phyloP scores from a whole-genome alignment of 1,139 yeast genomes.

The Blastobotrys capitulatus region DNA sequence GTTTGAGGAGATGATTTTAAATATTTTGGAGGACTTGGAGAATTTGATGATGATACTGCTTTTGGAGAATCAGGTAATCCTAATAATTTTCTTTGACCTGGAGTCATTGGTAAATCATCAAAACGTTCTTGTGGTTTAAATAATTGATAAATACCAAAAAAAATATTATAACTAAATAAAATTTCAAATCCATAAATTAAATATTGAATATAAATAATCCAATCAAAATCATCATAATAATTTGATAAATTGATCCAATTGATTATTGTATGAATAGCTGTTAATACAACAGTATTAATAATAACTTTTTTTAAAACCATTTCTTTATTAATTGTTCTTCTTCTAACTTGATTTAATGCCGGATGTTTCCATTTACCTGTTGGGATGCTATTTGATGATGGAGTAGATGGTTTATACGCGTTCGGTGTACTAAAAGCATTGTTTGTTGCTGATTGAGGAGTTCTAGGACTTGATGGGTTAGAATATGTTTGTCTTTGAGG shows the following conservation, averaged over 20 bases:
- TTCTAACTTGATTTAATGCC: slow-evolving; percentile 18
- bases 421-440: slow-evolving; percentile 12
- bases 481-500: not conserved
- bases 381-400: slow-evolving; percentile 17
- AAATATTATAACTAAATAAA: slow-evolving; percentile 36
- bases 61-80: slow-evolving; percentile 36
- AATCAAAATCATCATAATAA: slow-evolving; percentile 6
- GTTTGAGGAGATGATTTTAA: slow-evolving; percentile 27
- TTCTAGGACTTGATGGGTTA: not conserved
- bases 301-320: slow-evolving; percentile 34
- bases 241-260: slow-evolving; percentile 23
- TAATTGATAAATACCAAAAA: slow-evolving; percentile 34
- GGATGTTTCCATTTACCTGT: slow-evolving; percentile 29
- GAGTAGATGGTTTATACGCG: slow-evolving; percentile 17
- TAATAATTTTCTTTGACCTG: slow-evolving; percentile 39
- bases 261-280: slow-evolving; percentile 27
- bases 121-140: slow-evolving; percentile 34
- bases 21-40: slow-evolving; percentile 30
- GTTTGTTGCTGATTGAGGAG: not conserved
- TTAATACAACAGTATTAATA: slow-evolving; percentile 30
- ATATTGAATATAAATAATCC: not conserved
- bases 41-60: slow-evolving; percentile 14
- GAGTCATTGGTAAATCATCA: slow-evolving; percentile 39
- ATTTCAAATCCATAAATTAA: slow-evolving; percentile 23
- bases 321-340: slow-evolving; percentile 33